phyloP scores from a whole-genome alignment of 805 yeast genomes.

The Metschnikowia drakensbergensis region DNA sequence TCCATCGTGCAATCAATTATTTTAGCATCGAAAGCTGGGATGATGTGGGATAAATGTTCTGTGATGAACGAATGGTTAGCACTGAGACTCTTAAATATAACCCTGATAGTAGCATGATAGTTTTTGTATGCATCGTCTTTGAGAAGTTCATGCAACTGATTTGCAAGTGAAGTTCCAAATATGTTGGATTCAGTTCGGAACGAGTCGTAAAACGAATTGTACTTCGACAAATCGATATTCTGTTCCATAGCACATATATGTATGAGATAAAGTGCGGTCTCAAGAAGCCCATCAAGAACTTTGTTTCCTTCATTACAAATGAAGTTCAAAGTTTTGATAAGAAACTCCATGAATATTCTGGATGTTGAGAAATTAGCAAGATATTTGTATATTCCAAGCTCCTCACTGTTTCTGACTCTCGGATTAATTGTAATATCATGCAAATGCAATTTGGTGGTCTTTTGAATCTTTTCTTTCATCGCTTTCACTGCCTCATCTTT shows the following conservation, averaged over 20 bases:
- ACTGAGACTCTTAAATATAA: constrained; percentile 42
- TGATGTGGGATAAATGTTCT: constrained; percentile 17
- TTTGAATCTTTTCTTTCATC: constrained; percentile 49
- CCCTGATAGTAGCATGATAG: constrained; percentile 54
- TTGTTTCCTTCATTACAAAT: constrained; percentile 32
- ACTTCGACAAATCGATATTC: constrained; percentile 24
- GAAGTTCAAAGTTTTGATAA: constrained; percentile 47
- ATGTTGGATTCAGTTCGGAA: constrained; percentile 11
- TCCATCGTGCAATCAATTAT: constrained; percentile 19
- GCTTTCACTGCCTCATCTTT: constrained; percentile 78
- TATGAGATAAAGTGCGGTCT: constrained; percentile 59
- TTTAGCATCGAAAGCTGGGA: constrained; percentile 23
- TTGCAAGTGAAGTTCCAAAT: constrained; percentile 34
- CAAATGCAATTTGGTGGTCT: constrained; percentile 31
- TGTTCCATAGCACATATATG: constrained; percentile 50
- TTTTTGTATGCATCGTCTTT: constrained; percentile 35
- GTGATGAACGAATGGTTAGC: constrained; percentile 22
- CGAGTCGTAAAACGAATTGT: constrained; percentile 29
- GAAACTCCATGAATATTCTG: constrained; percentile 48
- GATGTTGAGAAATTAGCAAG: constrained; percentile 54
- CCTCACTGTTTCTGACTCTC: constrained; percentile 27
- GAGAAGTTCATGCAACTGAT: constrained; percentile 36
- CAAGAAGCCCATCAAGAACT: constrained; percentile 54
- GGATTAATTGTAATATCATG: constrained; percentile 61
- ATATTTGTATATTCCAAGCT: constrained; percentile 37